Conservation (phyloP, 2,329 filamentous ascomycete genomes). For the Botrytis elliptica region DNA sequence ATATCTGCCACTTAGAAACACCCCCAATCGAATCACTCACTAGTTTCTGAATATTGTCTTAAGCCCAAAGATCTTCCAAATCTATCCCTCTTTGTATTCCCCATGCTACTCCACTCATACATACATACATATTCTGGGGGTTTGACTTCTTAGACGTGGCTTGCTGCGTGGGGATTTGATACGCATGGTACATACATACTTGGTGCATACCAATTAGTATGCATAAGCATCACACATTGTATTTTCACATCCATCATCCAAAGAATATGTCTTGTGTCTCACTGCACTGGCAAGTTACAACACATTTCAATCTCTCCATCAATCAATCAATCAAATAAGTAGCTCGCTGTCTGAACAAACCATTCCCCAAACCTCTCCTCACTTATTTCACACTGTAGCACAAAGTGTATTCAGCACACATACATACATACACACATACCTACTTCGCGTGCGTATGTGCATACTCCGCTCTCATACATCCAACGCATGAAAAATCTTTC, state of each 20-base stretch:
- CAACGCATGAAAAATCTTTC: not conserved
- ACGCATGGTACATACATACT: not conserved
- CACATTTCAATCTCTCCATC: not conserved
- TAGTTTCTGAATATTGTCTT: not conserved
- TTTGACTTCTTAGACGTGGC: not conserved
- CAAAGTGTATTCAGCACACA: not conserved
- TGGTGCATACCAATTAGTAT: not conserved
- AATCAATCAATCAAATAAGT: not conserved
- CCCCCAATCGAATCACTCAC: not conserved
- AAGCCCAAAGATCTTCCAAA: not conserved
- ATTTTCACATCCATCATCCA: not conserved
- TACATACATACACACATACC: not conserved
- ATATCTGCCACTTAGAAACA: not conserved
- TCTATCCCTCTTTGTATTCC: not conserved
- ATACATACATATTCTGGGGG: not conserved
- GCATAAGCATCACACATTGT: not conserved
- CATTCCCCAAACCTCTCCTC: not conserved
- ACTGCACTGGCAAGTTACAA: not conserved
- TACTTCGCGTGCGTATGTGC: not conserved
- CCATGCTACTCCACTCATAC: not conserved
- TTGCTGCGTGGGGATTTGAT: not conserved
- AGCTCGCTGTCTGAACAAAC: not conserved
- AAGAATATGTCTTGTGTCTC: not conserved
- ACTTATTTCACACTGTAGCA: not conserved
- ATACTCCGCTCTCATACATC: not conserved